A percentile compares a stretch with the other conserved stretches of the same genome.
These are phyloP conservation scores for Rhizophora apiculata DNA, from an alignment of 345 rosid species.

Conservation along the genomic window DNA sequence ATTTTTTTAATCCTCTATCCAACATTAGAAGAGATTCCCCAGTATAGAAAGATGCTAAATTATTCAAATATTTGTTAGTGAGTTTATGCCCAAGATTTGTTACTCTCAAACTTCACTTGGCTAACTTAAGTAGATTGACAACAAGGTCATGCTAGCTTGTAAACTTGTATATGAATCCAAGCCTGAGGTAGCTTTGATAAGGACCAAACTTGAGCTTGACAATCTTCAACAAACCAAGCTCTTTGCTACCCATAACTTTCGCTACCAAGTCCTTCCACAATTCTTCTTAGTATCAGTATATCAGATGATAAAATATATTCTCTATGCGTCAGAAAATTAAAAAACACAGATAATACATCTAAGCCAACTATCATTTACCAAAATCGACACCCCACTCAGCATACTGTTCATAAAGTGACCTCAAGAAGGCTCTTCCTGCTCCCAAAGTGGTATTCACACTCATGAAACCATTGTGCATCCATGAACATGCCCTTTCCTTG, in stretches of 20 bases:
- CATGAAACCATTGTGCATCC: constrained; percentile 95
- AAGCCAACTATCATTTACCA: constrained; percentile 40
- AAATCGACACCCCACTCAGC: constrained; percentile 97
- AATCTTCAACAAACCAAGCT: background rate
- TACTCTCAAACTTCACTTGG: background rate
- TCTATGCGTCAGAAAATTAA: background rate
- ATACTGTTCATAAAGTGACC: constrained; percentile 76
- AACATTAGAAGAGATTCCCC: too few species aligned
- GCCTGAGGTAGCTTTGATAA: background rate
- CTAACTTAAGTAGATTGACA: background rate
- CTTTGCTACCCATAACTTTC: background rate
- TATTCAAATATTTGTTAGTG: background rate
- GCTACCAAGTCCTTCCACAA: background rate
- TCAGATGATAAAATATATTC: background rate
- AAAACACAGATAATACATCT: background rate
- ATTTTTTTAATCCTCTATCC: too few species aligned
- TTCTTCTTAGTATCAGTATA: too few species aligned
- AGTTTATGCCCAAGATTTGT: background rate
- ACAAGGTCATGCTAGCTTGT: background rate
- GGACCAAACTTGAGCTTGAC: background rate
- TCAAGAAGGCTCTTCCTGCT: constrained; percentile 86
- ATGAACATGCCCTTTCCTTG: constrained; percentile 78
- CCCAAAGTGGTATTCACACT: constrained; percentile 65
- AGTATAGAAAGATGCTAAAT: too few species aligned
- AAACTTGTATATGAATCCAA: background rate